Base-by-base conservation (phyloP, 2,329 filamentous ascomycete species). In the Sporothrix globosa region DNA sequence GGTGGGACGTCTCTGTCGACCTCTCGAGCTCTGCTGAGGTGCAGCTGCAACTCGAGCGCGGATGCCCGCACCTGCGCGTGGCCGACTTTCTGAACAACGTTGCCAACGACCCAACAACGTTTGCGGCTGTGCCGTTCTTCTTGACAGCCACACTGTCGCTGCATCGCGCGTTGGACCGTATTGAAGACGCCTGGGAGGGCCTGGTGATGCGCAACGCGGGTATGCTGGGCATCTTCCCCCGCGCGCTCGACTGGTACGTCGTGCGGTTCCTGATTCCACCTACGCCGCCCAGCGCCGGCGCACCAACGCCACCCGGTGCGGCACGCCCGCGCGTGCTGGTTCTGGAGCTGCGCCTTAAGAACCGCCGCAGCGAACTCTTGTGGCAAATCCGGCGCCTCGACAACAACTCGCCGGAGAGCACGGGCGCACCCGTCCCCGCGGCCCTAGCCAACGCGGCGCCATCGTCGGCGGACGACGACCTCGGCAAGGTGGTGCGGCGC, bases 41-140 rank as follows among this genome's bases (percentile, higher is more conserved):
- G 73, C 82, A 82, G 19, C 81, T 96, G 39, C 80, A 82, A 34
- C 82, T 95, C 24, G 84, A 89, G 53, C 80, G 81, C 17, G 83
- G 82, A 14, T 92, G 91, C 75, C 91, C 91, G 2, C 91, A 93
- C 75, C 81, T 90, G 58, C 85, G 88, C 21, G 83, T 91, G 14
- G 80, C 84, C 24, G 87, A 89, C 73, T 81, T 86, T 58, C 82
- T 93, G 71, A 84, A 84, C 68, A 82, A 80, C 3, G 80, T 89
- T 9, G 84, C 89, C 72, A 90, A 90, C 76, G 81, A 83, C 53
- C 77, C 83, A 52, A 81, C 77, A 68, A 85, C 77, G 75, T 92
- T 82, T 76, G 84, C 79, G 75, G 84, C 75, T 75, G 85, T 83
- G 79, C 88, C 82, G 75, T 80, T 78, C 72, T 88, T 82, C 76